Evolutionary conservation across 768 basidiomycete genomes (phyloP), one percentile per base, ranked within the genome.

Genomic region (Austroboletus eburneus): DNA sequence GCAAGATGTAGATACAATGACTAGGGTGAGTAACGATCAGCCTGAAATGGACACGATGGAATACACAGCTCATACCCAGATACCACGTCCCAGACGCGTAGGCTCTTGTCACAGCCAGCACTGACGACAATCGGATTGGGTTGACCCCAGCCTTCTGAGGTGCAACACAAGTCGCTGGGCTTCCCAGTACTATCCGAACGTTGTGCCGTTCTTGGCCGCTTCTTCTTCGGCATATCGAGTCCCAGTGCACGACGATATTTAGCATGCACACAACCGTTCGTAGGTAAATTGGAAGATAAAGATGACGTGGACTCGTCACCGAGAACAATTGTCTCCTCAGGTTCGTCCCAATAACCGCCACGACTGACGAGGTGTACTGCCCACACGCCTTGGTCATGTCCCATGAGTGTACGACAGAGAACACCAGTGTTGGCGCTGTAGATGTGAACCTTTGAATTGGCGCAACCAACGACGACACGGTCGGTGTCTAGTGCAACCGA

Each of bases 311-410:
- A 38, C 4, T 54, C 49, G 16, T 61, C 50, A 18, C 39, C 18
- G 13, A 36, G 14, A 16, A 27, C 41, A 21, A 10, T 52, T 48
- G 32, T 32, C 46, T 40, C 34, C 32, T 48, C 54, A 29, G 42
- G 42, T 39, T 51, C 57, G 24, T 64, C 58, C 67, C 67, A 72
- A 41, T 62, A 57, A 1, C 83, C 85, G n/a, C 84, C 83, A 34
- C 77, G 74, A 21, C 78, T 77, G 40, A 94, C 80, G 22, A 97
- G 75, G 44, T 83, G 80, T 13, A 96, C 80, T 13, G 87, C 85
- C 94, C 94, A 97, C 1, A 96, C 93, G n/a, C 94, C 94, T 18
- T 76, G 69, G 14, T 85, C 83, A 64, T 96, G 94, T 0, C 94
- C 94, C 9, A 79, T 72, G 2, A 98, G 78, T 0, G 88, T 89